phyloP scores from a whole-genome alignment of 2,329 filamentous ascomycete species.

The Aspergillus quadrilineatus region DNA sequence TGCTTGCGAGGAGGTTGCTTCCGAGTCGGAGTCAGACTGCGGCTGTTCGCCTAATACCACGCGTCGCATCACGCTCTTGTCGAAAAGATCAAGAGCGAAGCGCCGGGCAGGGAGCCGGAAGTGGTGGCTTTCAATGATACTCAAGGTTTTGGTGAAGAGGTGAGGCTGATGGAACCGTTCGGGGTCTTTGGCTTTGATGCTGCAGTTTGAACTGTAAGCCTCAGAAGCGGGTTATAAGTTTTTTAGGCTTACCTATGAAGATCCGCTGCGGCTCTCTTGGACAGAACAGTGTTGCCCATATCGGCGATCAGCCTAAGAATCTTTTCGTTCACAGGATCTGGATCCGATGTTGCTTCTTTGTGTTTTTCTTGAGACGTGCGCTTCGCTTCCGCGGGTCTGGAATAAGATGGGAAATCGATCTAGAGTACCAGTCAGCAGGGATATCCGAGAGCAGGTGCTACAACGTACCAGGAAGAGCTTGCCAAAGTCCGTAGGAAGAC shows the following conservation, averaged over 20 bases:
- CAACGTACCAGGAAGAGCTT: slow-evolving; percentile 69
- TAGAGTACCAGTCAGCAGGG: slow-evolving; percentile 17
- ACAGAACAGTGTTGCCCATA: slow-evolving; percentile 88
- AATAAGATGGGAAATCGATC: slow-evolving; percentile 39
- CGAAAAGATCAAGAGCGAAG: slow-evolving; percentile 91
- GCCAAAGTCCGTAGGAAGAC: slow-evolving; percentile 74
- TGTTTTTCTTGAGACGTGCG: slow-evolving; percentile 46
- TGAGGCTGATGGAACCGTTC: slow-evolving; percentile 71
- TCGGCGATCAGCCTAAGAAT: slow-evolving; percentile 84
- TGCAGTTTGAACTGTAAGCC: slow-evolving; percentile 44
- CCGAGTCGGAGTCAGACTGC: slow-evolving; percentile 35
- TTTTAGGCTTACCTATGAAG: slow-evolving; percentile 57
- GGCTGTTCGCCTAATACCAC: slow-evolving; percentile 77
- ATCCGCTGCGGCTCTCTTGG: slow-evolving; percentile 81
- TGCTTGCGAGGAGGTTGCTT: slow-evolving; percentile 30
- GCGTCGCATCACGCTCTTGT: slow-evolving; percentile 79
- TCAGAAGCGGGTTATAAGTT: too few species aligned
- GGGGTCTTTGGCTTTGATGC: slow-evolving; percentile 71
- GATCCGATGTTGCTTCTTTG: slow-evolving; percentile 60
- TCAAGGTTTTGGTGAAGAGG: slow-evolving; percentile 83
- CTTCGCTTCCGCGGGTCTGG: slow-evolving; percentile 44
- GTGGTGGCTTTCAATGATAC: slow-evolving; percentile 81
- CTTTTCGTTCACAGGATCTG: slow-evolving; percentile 64
- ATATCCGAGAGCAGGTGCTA: not conserved
- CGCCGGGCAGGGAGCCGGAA: slow-evolving; percentile 83